phyloP scores from a whole-genome alignment of 2,329 filamentous ascomycete species.

The Hirsutella minnesotensis region DNA sequence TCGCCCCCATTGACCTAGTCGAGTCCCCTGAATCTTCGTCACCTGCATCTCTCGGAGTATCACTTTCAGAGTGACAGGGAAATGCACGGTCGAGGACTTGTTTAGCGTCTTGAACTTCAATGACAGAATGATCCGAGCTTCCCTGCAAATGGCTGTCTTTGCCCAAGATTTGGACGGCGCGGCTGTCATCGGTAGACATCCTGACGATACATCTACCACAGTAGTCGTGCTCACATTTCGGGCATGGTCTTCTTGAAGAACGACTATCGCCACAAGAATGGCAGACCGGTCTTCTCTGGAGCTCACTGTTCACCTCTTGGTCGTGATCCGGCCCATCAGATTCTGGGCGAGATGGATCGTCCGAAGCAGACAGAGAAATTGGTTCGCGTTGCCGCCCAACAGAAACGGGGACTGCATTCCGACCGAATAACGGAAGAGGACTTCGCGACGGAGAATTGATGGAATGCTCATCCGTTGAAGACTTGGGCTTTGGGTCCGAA shows the following conservation, averaged over 20 bases:
- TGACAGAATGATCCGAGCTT: neutral
- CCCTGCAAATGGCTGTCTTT: neutral
- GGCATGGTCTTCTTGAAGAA: constrained; percentile 26
- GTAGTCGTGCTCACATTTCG: constrained; percentile 37
- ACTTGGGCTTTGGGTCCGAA: no score
- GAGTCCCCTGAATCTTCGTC: neutral
- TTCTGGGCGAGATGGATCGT: constrained; percentile 23
- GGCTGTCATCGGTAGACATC: constrained; percentile 5
- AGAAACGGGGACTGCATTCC: no score
- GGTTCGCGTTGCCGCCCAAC: no score
- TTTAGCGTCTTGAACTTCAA: no score
- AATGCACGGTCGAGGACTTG: no score
- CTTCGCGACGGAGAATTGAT: no score
- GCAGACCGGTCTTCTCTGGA: constrained; percentile 27
- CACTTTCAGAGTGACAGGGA: neutral
- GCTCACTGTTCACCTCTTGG: constrained; percentile 7
- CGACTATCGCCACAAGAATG: constrained; percentile 36
- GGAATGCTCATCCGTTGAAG: no score
- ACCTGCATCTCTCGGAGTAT: neutral
- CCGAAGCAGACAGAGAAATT: no score
- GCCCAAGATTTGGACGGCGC: neutral
- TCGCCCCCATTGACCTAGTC: no score
- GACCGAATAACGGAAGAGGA: no score
- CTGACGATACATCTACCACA: constrained; percentile 34
- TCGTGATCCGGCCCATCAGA: constrained; percentile 33